Evolutionary conservation across 208 protist genomes (phyloP), one percentile per base, ranked within the genome.

Genomic region (Angomonas ambiguus): DNA sequence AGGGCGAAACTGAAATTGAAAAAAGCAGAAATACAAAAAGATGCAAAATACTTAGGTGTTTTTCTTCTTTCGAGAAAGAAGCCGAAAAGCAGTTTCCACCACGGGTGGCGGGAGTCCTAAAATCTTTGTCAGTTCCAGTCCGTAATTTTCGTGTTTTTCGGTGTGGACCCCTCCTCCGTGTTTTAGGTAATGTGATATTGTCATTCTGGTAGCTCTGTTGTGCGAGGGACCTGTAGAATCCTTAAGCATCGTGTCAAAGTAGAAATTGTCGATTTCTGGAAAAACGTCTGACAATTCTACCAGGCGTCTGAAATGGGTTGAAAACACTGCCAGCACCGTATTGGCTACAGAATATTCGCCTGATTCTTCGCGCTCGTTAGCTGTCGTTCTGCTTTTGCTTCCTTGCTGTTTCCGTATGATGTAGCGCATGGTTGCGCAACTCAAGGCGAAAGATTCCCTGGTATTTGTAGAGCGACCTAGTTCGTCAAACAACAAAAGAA

Each of bases 401-500:
- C 35, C 78, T 22, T 62, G n/a, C n/a, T n/a, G n/a, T n/a, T n/a
- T n/a, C n/a, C n/a, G n/a, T n/a, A 77, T 64, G 67, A 86, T 53
- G 71, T 88, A 83, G 10, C 90, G 68, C 8, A 96, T 65, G 22
- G 98, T 93, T 0, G 97, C 91, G 74, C 95, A 98, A 0, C 98
- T 97, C 42, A 99, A 96, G 13, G 96, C 87, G 51, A 81, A 91
- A 41, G 97, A 98, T 59, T 99, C 96, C 31, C 91, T 91, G 16
- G 94, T 98, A 31, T 74, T 85, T 0, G 96, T 99, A 69, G 96
- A 92, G n/a, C 98, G 67, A 20, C 98, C 97, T 1, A 99, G 83
- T 76, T 99, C 98, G 72, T 99, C 98, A 11, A 99, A 65, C 34
- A 99, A 87, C 49, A 99, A 97, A 10, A 99, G 70, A 33, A 92